Conservation (phyloP, 2,329 filamentous ascomycete species). For the Cadophora sp. region DNA sequence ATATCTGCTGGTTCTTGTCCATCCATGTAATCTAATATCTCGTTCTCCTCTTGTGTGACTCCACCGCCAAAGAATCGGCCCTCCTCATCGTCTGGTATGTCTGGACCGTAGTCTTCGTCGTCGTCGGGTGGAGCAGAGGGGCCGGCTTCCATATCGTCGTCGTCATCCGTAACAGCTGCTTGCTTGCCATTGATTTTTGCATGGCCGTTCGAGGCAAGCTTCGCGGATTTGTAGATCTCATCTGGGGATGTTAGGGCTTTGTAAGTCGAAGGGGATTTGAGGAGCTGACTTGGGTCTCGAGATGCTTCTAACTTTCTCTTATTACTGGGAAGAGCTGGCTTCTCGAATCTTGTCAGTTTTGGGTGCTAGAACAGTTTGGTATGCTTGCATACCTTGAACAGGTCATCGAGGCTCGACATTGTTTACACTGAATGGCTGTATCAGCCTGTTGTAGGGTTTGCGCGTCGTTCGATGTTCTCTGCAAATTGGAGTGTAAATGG, state of each 20-base stretch:
- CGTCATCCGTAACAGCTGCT: slow-evolving; percentile 46
- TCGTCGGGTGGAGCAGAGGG: slow-evolving; percentile 61
- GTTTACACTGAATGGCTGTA: slow-evolving; percentile 10
- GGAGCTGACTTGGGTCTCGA: slow-evolving; percentile 65
- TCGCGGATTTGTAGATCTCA: slow-evolving; percentile 69
- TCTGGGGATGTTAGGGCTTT: slow-evolving; percentile 48
- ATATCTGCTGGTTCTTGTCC: slow-evolving; percentile 57
- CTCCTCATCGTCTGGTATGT: slow-evolving; percentile 77
- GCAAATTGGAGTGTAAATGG: background rate
- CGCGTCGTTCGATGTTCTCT: background rate
- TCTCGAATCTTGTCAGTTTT: slow-evolving; percentile 32
- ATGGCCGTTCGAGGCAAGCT: slow-evolving; percentile 53
- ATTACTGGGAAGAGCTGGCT: slow-evolving; percentile 49
- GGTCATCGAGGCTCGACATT: slow-evolving; percentile 25
- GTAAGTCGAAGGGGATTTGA: slow-evolving; percentile 9
- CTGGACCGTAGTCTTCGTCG: slow-evolving; percentile 61
- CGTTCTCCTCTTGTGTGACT: slow-evolving; percentile 78
- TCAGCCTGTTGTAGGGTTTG: background rate
- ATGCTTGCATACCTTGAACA: slow-evolving; percentile 18
- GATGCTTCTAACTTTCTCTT: slow-evolving; percentile 70
- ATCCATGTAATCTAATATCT: slow-evolving; percentile 90
- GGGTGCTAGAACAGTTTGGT: background rate
- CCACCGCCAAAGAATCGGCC: slow-evolving; percentile 96
- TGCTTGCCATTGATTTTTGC: slow-evolving; percentile 46
- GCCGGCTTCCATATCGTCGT: slow-evolving; percentile 54